Conservation (phyloP, 257 asterid genomes). For the Plantago ovata region DNA sequence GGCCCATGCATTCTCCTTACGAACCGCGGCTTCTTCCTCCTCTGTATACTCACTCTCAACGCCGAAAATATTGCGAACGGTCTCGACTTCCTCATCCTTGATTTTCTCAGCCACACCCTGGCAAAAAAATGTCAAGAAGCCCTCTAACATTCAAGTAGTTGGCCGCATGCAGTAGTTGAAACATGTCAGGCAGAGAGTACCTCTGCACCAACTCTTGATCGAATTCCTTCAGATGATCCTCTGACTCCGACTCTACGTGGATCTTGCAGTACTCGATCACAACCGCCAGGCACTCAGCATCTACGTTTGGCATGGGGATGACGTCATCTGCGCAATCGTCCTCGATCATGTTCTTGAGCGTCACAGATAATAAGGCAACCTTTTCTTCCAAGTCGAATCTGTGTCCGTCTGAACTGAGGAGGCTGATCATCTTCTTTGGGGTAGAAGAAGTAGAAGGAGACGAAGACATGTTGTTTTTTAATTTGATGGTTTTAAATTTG, state of each 20-base stretch:
- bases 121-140: constrained; percentile 50
- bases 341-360: constrained; percentile 62
- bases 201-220: constrained; percentile 48
- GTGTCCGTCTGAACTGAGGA: too few relatives aligned
- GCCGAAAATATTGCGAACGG: constrained; percentile 34
- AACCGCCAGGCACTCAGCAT: constrained; percentile 43
- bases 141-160: constrained; percentile 47
- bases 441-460: too few relatives aligned
- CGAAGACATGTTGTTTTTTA: too few relatives aligned
- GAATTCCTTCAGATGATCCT: constrained; percentile 45
- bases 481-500: too few relatives aligned
- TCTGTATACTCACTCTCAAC: too few relatives aligned
- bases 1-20: too few relatives aligned
- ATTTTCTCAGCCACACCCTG: constrained; percentile 53
- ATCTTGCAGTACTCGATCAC: constrained; percentile 66
- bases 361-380: constrained; percentile 48
- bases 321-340: constrained; percentile 54
- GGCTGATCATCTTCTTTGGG: too few relatives aligned
- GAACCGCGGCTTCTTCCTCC: too few relatives aligned
- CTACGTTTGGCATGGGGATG: constrained; percentile 55
- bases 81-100: constrained; percentile 40
- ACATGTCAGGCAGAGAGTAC: constrained; percentile 40
- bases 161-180: constrained; percentile 60
- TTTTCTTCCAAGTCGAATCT: constrained; percentile 42
- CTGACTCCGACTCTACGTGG: constrained; percentile 40